Evolutionary conservation across 2,329 filamentous ascomycete species (phyloP), one percentile per base, ranked within the genome.

Genomic region (Aspergillus niger): DNA sequence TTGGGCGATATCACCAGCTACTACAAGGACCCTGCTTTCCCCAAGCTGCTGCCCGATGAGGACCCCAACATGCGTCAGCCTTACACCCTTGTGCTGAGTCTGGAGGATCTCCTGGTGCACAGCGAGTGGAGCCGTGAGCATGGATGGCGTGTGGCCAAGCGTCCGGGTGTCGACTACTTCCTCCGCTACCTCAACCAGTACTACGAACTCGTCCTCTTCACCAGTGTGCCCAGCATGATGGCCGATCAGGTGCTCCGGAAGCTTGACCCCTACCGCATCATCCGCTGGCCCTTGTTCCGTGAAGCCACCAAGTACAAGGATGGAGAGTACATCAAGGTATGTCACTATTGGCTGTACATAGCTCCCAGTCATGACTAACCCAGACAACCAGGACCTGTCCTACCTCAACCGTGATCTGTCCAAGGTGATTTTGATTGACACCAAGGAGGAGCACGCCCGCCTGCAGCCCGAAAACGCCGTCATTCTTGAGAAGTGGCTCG

Each of bases 271-370:
- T 98, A 91, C 83, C 91, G 90, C 70, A 92, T 98, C 76, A 92
- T 98, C 75, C 90, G 93, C 80, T 98, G 92, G 90, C 92, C 93
- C 1, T 82, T 99, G 51, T 98, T 91, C 82, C 87, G 95, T 58
- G 95, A 99, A 78, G 95, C 94, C n/a, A 98, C 95, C 62, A 91
- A 93, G 71, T 99, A 97, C 76, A 90, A 97, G 79, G 90, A 96
- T 65, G 95, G 95, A 65, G 91, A 97, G 79, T 93, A 98, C 72
- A 86, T 99, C 79, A 99, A 99, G 88, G 92, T 92, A 80, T 65
- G 80, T 17, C 10, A 44, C 44, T 28, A 3, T 17, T 36, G 47
- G 8, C 10, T 20, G 3, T 13, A 11, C 22, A 11, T 17, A n/a
- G 8, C n/a, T 8, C n/a, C 15, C 28, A 7, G 28, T n/a, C 44